Evolutionary conservation across 2,329 filamentous ascomycete genomes (phyloP).

Genomic region (Fusarium piperis): DNA sequence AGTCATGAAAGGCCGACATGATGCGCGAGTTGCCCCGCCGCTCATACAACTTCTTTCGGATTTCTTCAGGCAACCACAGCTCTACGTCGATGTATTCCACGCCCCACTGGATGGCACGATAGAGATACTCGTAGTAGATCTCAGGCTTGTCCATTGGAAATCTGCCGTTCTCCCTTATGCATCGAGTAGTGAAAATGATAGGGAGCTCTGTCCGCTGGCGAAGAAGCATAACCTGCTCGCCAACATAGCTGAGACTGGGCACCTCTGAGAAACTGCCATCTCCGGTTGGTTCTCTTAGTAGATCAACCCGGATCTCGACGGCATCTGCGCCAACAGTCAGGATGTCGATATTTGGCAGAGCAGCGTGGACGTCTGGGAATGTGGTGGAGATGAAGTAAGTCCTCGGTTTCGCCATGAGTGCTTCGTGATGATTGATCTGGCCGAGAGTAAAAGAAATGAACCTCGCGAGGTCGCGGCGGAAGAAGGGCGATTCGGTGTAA

Average conservation of each 20-base stretch:
- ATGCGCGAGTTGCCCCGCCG: slow-evolving; percentile 82
- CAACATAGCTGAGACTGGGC: slow-evolving; percentile 84
- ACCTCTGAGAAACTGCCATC: slow-evolving; percentile 71
- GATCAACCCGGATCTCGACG: slow-evolving; percentile 84
- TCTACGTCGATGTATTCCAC: slow-evolving; percentile 92
- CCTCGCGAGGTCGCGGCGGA: slow-evolving; percentile 78
- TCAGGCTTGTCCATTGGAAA: slow-evolving; percentile 85
- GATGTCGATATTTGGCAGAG: slow-evolving; percentile 86
- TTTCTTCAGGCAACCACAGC: slow-evolving; percentile 83
- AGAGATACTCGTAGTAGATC: slow-evolving; percentile 82
- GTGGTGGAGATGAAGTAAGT: slow-evolving; percentile 90
- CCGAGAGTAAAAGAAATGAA: slow-evolving; percentile 84
- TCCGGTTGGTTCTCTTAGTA: slow-evolving; percentile 75
- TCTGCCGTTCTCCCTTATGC: slow-evolving; percentile 81
- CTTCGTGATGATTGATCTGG: slow-evolving; percentile 80
- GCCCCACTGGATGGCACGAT: slow-evolving; percentile 86
- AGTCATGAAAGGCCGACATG: slow-evolving; percentile 93
- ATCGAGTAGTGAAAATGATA: slow-evolving; percentile 90
- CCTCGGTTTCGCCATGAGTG: slow-evolving; percentile 78
- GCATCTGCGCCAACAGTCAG: slow-evolving; percentile 87
- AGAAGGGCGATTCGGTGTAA: slow-evolving; percentile 77
- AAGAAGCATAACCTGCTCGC: slow-evolving; percentile 85
- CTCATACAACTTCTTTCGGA: slow-evolving; percentile 73
- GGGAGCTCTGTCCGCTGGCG: slow-evolving; percentile 86
- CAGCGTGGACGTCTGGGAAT: slow-evolving; percentile 85